Evolutionary conservation across 345 rosid species (phyloP), one percentile per base, ranked within the genome.

Genomic region (Sonneratia alba): DNA sequence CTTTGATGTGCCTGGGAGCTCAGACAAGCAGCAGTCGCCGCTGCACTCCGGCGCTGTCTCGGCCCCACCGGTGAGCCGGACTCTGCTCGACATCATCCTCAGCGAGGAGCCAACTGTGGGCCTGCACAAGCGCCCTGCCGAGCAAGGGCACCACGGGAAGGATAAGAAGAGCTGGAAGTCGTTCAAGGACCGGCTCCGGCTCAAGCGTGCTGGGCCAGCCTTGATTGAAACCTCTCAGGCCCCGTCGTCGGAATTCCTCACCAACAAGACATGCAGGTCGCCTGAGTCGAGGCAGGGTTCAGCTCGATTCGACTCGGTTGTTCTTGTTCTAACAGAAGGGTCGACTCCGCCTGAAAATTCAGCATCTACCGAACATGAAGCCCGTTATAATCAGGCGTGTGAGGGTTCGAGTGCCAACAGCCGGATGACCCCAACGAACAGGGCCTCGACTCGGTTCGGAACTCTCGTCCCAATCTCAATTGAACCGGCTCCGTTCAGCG

Each of bases 91-190:
- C 61, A 83, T 88, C 66, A 87, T 88, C 79, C 87, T 72, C 36
- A 86, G 75, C 37, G 97, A 91, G 36, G 95, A 89, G 70, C 82
- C 80, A 48, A 71, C 49, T 32, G 55, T 38, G 32, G 80, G 67
- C 57, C 75, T 68, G 22, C 57, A 72, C 55, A 73, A 73, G 47
- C 82, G 32, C 32, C 40, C 37, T 40, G 66, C 43, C 5, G 19
- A 7, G 66, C 57, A 36, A 7, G 42, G 56, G 59, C 51, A 65
- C 36, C 34, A 76, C 68, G 84, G 73, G 59, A 89, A 81, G 49
- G 97, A 94, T 37, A 82, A 81, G 69, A 87, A 82, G 78, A 86
- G 86, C 81, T 91, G 98, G 97, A 89, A 86, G 69, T 79, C 80
- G 12, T 87, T 94, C 82, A 83, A 92, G 38, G 96, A 89, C 22